These are phyloP conservation scores for Xenoacremonium recifei DNA, from an alignment of 2,329 filamentous ascomycete species.

Conservation along the genomic window DNA sequence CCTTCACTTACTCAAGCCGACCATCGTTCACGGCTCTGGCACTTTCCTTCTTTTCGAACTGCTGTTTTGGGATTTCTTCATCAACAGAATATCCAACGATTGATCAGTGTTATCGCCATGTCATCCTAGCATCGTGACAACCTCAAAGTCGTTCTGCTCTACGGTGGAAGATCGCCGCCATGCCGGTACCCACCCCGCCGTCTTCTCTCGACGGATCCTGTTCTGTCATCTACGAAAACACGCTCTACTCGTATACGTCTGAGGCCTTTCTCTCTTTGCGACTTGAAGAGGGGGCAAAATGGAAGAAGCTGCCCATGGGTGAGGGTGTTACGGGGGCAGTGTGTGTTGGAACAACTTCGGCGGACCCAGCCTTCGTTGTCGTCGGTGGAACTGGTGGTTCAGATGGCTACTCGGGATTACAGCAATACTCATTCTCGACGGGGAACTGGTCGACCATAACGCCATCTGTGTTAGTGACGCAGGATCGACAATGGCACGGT, in stretches of 20 bases:
- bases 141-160: slow-evolving; percentile 11
- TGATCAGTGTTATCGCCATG: slow-evolving; percentile 24
- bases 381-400: slow-evolving; percentile 67
- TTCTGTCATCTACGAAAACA: slow-evolving; percentile 76
- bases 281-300: slow-evolving; percentile 67
- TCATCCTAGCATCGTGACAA: slow-evolving; percentile 16
- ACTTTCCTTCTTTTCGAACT: too few relatives aligned
- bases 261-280: slow-evolving; percentile 72
- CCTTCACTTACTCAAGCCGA: background rate
- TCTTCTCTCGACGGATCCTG: slow-evolving; percentile 74
- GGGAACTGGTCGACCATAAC: slow-evolving; percentile 51
- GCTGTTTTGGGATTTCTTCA: too few relatives aligned
- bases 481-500: slow-evolving; percentile 72
- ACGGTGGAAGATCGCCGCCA: slow-evolving; percentile 35
- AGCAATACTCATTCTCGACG: slow-evolving; percentile 60
- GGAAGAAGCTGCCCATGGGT: slow-evolving; percentile 65
- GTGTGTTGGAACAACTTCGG: slow-evolving; percentile 69
- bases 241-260: slow-evolving; percentile 79
- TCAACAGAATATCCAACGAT: slow-evolving; percentile 8
- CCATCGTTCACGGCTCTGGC: background rate
- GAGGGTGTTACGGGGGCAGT: slow-evolving; percentile 70
- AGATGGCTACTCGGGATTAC: slow-evolving; percentile 68
- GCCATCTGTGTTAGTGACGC: slow-evolving; percentile 49
- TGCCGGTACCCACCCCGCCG: slow-evolving; percentile 71
- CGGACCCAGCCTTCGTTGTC: slow-evolving; percentile 68